Conservation (phyloP, 805 yeast genomes). For the Wickerhamiella galacta region DNA sequence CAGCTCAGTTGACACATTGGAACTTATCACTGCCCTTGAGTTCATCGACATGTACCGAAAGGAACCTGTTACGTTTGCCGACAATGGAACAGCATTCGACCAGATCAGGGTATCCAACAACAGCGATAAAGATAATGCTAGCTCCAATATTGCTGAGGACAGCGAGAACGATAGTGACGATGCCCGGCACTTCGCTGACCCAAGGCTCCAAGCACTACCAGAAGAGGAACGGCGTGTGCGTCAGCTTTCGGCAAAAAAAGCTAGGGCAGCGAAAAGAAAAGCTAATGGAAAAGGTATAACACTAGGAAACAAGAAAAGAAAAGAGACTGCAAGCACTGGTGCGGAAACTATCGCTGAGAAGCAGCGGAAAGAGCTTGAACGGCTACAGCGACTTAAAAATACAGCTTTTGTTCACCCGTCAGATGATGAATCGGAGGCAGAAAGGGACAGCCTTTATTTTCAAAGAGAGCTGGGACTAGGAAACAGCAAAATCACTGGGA, state of each 20-base stretch:
- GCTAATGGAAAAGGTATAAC: conserved; percentile 14
- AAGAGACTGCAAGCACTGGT: neutral
- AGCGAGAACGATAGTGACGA: conserved; percentile 15
- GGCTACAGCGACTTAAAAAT: conserved; percentile 24
- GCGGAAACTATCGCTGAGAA: neutral
- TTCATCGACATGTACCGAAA: conserved; percentile 29
- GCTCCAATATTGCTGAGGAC: conserved; percentile 23
- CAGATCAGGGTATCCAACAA: conserved; percentile 6
- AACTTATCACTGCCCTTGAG: conserved; percentile 23
- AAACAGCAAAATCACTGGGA: no score
- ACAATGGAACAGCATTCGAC: conserved; percentile 23
- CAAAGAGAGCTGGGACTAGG: conserved; percentile 39
- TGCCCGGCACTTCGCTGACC: conserved; percentile 10
- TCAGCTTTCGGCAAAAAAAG: conserved; percentile 3
- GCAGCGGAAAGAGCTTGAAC: conserved; percentile 6
- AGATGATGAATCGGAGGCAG: conserved; percentile 49
- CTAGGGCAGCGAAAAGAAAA: conserved; percentile 5
- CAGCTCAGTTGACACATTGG: conserved; percentile 18
- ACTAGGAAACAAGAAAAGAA: no score
- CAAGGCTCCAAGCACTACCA: conserved; percentile 13
- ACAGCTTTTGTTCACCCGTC: conserved; percentile 40
- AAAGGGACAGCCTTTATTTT: conserved; percentile 35
- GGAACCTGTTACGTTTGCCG: conserved; percentile 24
- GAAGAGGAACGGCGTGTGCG: conserved; percentile 14
- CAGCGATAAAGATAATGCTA: conserved; percentile 14